These are phyloP conservation scores for Platismatia glauca DNA, from an alignment of 495 filamentous ascomycete genomes.

Conservation along the genomic window DNA sequence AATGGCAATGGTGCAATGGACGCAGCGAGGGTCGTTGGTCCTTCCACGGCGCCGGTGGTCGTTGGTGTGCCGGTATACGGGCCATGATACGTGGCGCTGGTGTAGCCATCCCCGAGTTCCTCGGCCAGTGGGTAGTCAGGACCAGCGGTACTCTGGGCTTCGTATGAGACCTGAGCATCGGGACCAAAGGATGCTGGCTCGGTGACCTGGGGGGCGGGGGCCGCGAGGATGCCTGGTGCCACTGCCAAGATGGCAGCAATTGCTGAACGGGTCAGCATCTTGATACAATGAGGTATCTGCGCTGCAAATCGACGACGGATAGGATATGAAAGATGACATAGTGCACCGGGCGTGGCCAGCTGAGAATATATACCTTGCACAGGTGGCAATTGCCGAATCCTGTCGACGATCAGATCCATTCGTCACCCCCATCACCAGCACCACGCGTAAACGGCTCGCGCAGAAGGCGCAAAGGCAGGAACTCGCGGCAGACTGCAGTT, in stretches of 20 bases:
- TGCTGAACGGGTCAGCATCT: slow-evolving; percentile 10
- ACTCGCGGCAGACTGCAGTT: background rate
- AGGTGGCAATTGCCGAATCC: slow-evolving; percentile 6
- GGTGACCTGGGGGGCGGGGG: slow-evolving; percentile 20
- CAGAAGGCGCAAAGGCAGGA: background rate
- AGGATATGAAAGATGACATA: too few relatives aligned
- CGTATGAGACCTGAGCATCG: slow-evolving; percentile 16
- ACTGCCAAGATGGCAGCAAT: slow-evolving; percentile 14
- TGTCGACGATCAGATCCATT: too few relatives aligned
- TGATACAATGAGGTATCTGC: background rate
- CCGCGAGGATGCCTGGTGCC: slow-evolving; percentile 17
- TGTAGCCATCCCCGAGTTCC: slow-evolving; percentile 19
- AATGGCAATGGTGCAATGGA: slow-evolving; percentile 42
- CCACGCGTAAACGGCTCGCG: background rate
- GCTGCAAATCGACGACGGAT: too few relatives aligned
- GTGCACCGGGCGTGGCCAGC: too few relatives aligned
- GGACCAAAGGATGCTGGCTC: slow-evolving; percentile 20
- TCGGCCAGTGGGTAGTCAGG: slow-evolving; percentile 18
- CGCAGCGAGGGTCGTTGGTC: slow-evolving; percentile 38
- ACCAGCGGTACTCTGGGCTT: slow-evolving; percentile 10
- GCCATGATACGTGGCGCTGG: slow-evolving; percentile 35
- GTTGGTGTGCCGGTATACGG: slow-evolving; percentile 50
- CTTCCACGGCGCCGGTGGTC: slow-evolving; percentile 50
- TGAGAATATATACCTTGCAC: background rate
- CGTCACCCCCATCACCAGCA: too few relatives aligned